Evolutionary conservation across 805 yeast species (phyloP), one percentile per base, ranked within the genome.

Genomic region (Candida ascalaphidarum): DNA sequence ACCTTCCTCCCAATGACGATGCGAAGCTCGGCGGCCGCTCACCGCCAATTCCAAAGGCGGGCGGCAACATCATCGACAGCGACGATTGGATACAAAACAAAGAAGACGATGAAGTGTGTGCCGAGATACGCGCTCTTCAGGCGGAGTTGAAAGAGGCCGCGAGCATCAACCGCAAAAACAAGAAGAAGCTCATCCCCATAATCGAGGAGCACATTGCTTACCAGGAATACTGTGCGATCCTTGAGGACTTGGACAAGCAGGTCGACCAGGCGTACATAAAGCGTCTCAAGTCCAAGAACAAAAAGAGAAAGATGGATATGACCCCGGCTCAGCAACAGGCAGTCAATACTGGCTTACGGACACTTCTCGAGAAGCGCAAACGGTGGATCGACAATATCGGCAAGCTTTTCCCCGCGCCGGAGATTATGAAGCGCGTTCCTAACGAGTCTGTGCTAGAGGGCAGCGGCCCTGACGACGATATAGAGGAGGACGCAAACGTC

Each of bases 221-320:
- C 76, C 96, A 89, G 50, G 98, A 92, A 52, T 92, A 84, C 52
- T 65, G 78, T 33, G 81, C 89, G 9, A 88, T 92, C 29, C 55
- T 86, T 34, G 97, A 92, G 32, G 97, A 92, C 48, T 64, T 92
- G 40, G 96, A 92, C 52, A 92, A 89, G 51, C 99, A 92, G 55
- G 88, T 92, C 21, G 98, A 92, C 50, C 96, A 84, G 52, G 88
- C 94, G 13, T 92, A 88, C 49, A 59, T 81, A 37, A 81, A 86
- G 52, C 65, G 96, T 34, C 69, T 81, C 31, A 75, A 86, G 42
- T 84, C 77, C 6, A 77, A 85, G 32, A 81, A 70, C 44, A 74
- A 72, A 48, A 64, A 72, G 40, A 75, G 75, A 56, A 78, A 77
- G 56, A 60, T 62, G 37, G 60, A 55, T 18, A 35, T 42, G n/a